These are phyloP conservation scores for Orbilia brochopaga DNA, from an alignment of 2,329 filamentous ascomycete species.

Conservation along the genomic window DNA sequence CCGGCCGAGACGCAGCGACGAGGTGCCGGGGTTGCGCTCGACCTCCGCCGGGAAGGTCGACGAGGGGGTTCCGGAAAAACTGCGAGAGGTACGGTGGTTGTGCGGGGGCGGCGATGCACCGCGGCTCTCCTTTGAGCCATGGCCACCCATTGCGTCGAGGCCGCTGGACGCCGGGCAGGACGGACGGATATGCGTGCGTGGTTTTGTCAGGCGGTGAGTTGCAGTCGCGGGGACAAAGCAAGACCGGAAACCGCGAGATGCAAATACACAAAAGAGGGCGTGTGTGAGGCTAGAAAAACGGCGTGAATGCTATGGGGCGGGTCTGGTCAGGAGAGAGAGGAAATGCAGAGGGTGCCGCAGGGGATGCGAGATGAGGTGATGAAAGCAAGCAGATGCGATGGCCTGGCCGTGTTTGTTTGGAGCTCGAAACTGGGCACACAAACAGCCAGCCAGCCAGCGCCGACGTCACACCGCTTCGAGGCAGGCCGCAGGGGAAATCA, in stretches of 20 bases:
- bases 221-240: background rate
- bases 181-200: background rate
- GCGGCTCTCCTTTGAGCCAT: slow-evolving; percentile 55
- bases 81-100: slow-evolving; percentile 48
- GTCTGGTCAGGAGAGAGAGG: slow-evolving; percentile 2
- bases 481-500: background rate
- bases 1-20: slow-evolving; percentile 42
- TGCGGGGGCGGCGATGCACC: slow-evolving; percentile 52
- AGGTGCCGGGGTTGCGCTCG: slow-evolving; percentile 30
- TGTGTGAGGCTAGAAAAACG: background rate
- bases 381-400: slow-evolving; percentile 3
- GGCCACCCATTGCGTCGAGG: slow-evolving; percentile 52
- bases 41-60: slow-evolving; percentile 46
- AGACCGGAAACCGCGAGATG: background rate
- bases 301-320: background rate
- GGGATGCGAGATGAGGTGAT: slow-evolving; percentile 8
- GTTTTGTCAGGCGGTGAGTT: slow-evolving; percentile 5
- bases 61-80: slow-evolving; percentile 51
- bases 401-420: background rate
- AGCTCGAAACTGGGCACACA: slow-evolving; percentile 1
- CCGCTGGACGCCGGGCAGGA: slow-evolving; percentile 5
- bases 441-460: background rate
- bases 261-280: background rate
- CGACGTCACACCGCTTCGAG: slow-evolving; percentile 5
- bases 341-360: background rate